Evolutionary conservation across 2,329 filamentous ascomycete species (phyloP).

Genomic region (Paracamarosporium sp.): DNA sequence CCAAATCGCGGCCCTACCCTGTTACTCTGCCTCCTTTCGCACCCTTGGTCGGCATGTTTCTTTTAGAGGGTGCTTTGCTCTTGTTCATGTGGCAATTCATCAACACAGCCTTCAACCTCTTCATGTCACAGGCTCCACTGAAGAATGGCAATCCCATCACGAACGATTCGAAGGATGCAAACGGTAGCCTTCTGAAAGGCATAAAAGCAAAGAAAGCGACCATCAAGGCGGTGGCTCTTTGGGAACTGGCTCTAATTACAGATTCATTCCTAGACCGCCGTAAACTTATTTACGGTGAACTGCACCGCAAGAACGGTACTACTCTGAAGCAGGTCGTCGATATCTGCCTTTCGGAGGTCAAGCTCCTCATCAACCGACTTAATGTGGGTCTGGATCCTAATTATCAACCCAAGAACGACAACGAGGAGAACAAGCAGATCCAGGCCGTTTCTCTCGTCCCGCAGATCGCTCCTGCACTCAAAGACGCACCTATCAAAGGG

Average conservation of each 20-base stretch:
- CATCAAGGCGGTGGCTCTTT: conserved; percentile 82
- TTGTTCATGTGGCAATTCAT: conserved; percentile 77
- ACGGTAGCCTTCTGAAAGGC: conserved; percentile 85
- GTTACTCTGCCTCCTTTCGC: conserved; percentile 63
- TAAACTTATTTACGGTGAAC: conserved; percentile 83
- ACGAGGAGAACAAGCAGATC: conserved; percentile 23
- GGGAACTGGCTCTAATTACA: conserved; percentile 85
- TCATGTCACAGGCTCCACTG: conserved; percentile 79
- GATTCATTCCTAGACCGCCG: conserved; percentile 76
- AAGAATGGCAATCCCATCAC: conserved; percentile 88
- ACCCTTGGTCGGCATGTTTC: conserved; percentile 61
- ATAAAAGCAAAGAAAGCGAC: conserved; percentile 82
- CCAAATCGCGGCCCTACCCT: conserved; percentile 65
- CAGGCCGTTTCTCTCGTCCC: conserved; percentile 55
- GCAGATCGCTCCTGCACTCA: conserved; percentile 56
- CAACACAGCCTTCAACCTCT: conserved; percentile 80
- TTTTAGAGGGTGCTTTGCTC: conserved; percentile 68
- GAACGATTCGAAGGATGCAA: conserved; percentile 85
- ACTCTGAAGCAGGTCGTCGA: conserved; percentile 81
- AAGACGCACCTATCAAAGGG: conserved; percentile 57
- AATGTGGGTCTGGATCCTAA: conserved; percentile 53
- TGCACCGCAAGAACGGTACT: conserved; percentile 79
- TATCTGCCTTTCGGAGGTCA: conserved; percentile 73
- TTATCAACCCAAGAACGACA: conserved; percentile 22
- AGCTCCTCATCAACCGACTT: conserved; percentile 71